These are phyloP conservation scores for Kingdonia uniflora DNA, from an alignment of 164 flowering plant species.

Conservation along the genomic window DNA sequence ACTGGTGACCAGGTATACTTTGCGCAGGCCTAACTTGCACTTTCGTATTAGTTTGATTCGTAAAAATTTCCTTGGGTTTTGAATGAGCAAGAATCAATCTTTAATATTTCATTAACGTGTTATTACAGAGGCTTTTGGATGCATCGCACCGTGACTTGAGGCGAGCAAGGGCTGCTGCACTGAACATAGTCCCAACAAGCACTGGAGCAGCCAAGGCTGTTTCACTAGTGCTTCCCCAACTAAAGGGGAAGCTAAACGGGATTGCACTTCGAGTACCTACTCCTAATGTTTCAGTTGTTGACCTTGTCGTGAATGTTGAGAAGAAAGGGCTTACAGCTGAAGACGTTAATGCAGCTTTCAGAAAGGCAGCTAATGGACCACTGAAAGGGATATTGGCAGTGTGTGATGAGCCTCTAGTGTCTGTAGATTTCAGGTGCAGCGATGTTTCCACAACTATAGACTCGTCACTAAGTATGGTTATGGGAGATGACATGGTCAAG, in stretches of 20 bases:
- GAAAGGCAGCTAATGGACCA: slow-evolving; percentile 87
- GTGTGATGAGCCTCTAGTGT: slow-evolving; percentile 90
- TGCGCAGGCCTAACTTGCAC: slow-evolving; percentile 46
- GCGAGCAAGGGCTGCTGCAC: slow-evolving; percentile 92
- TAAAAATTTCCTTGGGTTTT: too few species aligned
- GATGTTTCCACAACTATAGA: slow-evolving; percentile 94
- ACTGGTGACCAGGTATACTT: slow-evolving; percentile 89
- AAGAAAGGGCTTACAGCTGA: slow-evolving; percentile 88
- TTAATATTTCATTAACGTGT: not conserved
- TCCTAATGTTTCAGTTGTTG: slow-evolving; percentile 91
- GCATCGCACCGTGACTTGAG: slow-evolving; percentile 96
- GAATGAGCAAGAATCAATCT: too few species aligned
- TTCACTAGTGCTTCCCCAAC: slow-evolving; percentile 88
- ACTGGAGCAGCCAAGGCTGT: slow-evolving; percentile 99
- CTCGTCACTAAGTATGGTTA: slow-evolving; percentile 88
- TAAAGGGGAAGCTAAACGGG: slow-evolving; percentile 96
- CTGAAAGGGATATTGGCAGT: slow-evolving; percentile 75
- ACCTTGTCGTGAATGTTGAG: slow-evolving; percentile 78
- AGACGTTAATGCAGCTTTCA: slow-evolving; percentile 91
- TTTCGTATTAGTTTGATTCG: not conserved
- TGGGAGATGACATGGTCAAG: slow-evolving; percentile 98
- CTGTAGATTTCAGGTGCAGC: slow-evolving; percentile 81
- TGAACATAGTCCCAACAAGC: slow-evolving; percentile 96
- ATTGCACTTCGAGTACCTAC: slow-evolving; percentile 95
- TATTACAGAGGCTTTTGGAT: slow-evolving; percentile 75